phyloP scores from a whole-genome alignment of 345 rosid genomes.

The Ceriops tagal region DNA sequence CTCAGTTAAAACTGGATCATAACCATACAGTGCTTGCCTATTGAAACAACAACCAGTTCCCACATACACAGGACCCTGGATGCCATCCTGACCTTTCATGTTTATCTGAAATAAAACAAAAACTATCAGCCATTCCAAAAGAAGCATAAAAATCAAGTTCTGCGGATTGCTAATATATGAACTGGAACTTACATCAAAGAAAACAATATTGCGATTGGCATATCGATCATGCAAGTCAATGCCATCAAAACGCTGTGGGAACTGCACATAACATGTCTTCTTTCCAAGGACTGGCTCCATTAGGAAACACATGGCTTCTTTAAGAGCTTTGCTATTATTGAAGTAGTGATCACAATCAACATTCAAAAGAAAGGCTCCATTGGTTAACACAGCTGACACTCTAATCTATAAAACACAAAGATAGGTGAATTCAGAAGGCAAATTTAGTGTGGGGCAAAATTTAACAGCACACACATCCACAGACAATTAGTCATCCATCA shows the following conservation, averaged over 20 bases:
- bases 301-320: conserved; percentile 99
- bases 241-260: conserved; percentile 99
- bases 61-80: conserved; percentile 99
- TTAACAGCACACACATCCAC: too few relatives aligned
- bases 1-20: conserved; percentile 94
- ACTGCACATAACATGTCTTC: conserved; percentile 98
- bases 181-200: conserved; percentile 78
- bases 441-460: background rate
- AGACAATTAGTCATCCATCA: too few relatives aligned
- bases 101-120: conserved; percentile 61
- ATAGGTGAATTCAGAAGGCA: conserved; percentile 19
- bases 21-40: conserved; percentile 97
- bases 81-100: conserved; percentile 95
- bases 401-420: conserved; percentile 62
- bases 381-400: conserved; percentile 97
- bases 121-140: conserved; percentile 11
- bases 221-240: conserved; percentile 99
- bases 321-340: conserved; percentile 96
- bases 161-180: conserved; percentile 12
- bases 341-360: conserved; percentile 99
- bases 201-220: conserved; percentile 97
- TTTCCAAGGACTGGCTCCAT: conserved; percentile 89
- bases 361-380: conserved; percentile 95
- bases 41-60: conserved; percentile 99
- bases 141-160: background rate